A percentile compares a stretch with the other conserved stretches of the same genome.
These are phyloP conservation scores for Geotrichum armillariae DNA, from an alignment of 1,139 yeast species.

Conservation along the genomic window DNA sequence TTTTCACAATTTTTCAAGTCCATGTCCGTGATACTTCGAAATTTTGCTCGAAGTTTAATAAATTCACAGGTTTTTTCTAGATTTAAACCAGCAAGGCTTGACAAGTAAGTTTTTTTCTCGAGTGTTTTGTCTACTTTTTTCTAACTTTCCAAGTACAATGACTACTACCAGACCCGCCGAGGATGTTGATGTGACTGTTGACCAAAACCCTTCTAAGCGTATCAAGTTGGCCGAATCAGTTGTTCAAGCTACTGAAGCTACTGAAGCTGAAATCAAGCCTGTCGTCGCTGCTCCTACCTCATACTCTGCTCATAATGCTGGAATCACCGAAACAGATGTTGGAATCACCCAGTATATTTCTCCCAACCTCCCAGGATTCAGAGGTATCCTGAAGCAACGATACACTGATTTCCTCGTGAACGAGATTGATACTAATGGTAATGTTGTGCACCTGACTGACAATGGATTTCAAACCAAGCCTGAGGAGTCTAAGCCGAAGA, in stretches of 20 bases:
- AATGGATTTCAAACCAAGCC: constrained; percentile 56
- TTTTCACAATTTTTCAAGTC: background rate
- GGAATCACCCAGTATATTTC: constrained; percentile 78
- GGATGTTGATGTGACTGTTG: constrained; percentile 1
- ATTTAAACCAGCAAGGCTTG: background rate
- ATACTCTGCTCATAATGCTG: constrained; percentile 27
- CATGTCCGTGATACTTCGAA: background rate
- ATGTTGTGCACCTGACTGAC: constrained; percentile 73
- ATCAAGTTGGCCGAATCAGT: constrained; percentile 12
- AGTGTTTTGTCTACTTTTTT: background rate
- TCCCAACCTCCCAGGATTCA: constrained; percentile 58
- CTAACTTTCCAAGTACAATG: constrained; percentile 8
- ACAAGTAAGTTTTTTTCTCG: background rate
- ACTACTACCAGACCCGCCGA: constrained; percentile 18
- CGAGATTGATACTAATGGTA: constrained; percentile 69
- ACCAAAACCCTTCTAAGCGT: constrained; percentile 15
- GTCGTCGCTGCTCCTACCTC: background rate
- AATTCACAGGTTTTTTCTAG: background rate
- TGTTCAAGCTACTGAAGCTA: background rate
- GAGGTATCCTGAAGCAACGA: constrained; percentile 79
- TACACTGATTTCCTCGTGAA: constrained; percentile 95
- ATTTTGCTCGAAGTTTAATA: background rate
- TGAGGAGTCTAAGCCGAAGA: constrained; percentile 23
- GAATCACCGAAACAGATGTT: constrained; percentile 67
- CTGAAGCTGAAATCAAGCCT: background rate